phyloP scores from a whole-genome alignment of 306 rosid genomes.

The Cucurbita moschata region DNA sequence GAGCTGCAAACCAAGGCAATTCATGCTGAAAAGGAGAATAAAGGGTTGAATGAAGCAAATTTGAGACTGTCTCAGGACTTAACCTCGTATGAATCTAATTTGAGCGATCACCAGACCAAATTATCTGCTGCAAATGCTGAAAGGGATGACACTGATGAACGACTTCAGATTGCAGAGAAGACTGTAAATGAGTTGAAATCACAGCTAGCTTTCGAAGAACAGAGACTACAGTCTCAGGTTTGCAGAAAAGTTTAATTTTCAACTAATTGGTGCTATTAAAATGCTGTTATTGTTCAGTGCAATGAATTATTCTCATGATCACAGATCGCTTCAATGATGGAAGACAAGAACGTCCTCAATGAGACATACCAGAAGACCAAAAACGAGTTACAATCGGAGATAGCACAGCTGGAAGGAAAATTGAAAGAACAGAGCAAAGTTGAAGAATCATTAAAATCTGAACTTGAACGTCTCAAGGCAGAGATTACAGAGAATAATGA shows the following conservation, averaged over 20 bases:
- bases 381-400: constrained; percentile 53
- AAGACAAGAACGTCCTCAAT: constrained; percentile 65
- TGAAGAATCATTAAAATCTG: constrained; percentile 42
- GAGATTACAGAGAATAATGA: constrained; percentile 49
- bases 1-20: constrained; percentile 49
- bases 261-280: background rate
- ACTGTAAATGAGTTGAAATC: constrained; percentile 34
- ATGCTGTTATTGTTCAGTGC: background rate
- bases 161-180: constrained; percentile 30
- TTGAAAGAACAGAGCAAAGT: constrained; percentile 46
- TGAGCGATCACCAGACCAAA: constrained; percentile 40
- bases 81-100: constrained; percentile 37
- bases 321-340: constrained; percentile 62
- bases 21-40: constrained; percentile 46
- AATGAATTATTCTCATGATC: background rate
- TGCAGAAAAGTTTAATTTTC: background rate
- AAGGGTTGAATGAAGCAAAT: constrained; percentile 38
- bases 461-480: constrained; percentile 44
- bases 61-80: constrained; percentile 45
- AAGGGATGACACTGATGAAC: constrained; percentile 44
- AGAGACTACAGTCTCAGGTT: constrained; percentile 77
- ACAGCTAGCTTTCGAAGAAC: constrained; percentile 48
- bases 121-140: constrained; percentile 31
- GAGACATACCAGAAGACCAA: constrained; percentile 54
- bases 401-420: constrained; percentile 51